Conservation (phyloP, 176 grass and related monocot species). For the Juncus inflexus region DNA sequence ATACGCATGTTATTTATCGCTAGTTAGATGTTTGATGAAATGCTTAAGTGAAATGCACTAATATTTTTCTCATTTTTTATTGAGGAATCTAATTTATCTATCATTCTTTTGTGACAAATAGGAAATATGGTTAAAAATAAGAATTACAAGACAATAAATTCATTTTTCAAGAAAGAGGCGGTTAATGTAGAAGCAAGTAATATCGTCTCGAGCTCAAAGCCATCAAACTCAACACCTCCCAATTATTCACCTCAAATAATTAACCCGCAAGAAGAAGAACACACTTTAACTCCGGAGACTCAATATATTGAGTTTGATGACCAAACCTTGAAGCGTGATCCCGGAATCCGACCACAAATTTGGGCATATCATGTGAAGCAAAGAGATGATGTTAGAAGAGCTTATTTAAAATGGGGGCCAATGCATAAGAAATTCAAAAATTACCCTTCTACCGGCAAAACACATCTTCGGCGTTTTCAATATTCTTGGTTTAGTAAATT, state of each 20-base stretch:
- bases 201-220: not conserved
- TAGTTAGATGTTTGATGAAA: too few relatives aligned
- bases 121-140: too few relatives aligned
- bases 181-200: not conserved
- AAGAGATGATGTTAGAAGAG: slow-evolving; percentile 3
- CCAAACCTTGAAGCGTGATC: slow-evolving; percentile 6
- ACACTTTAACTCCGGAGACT: not conserved
- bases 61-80: too few relatives aligned
- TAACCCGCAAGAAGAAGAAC: not conserved
- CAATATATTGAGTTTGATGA: slow-evolving; percentile 3
- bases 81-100: too few relatives aligned
- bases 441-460: slow-evolving; percentile 2
- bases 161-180: slow-evolving; percentile 1
- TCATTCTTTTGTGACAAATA: too few relatives aligned
- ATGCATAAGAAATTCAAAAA: not conserved
- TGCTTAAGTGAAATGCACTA: too few relatives aligned
- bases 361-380: slow-evolving; percentile 12
- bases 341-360: not conserved
- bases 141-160: not conserved
- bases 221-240: not conserved
- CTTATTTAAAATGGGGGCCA: slow-evolving; percentile 16
- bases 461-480: not conserved
- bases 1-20: too few relatives aligned
- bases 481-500: slow-evolving; percentile 4
- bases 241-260: not conserved